Percentiles rank a stretch among this genome's conserved stretches.
Conservation (phyloP, 495 filamentous ascomycete genomes). For the Neurospora sp. region DNA sequence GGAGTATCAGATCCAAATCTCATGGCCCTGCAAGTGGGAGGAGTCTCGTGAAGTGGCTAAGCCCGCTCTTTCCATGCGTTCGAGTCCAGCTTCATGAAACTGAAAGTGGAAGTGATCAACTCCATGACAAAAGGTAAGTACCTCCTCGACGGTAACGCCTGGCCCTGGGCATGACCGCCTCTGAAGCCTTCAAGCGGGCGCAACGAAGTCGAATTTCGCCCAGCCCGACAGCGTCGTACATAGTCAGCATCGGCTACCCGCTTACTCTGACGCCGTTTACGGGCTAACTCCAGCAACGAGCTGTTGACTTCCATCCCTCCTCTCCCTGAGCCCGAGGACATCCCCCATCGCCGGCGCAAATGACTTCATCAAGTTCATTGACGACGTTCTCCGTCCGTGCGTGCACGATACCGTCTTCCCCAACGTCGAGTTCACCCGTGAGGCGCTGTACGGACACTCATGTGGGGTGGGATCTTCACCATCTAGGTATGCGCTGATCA, state of each 20-base stretch:
- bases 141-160: slow-evolving; percentile 19
- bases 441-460: slow-evolving; percentile 15
- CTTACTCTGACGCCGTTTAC: slow-evolving; percentile 14
- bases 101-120: not conserved
- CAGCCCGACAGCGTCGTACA: slow-evolving; percentile 14
- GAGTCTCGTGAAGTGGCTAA: not conserved
- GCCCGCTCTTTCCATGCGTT: slow-evolving; percentile 6
- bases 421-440: slow-evolving; percentile 8
- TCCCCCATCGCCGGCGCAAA: slow-evolving; percentile 2
- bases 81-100: not conserved
- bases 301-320: slow-evolving; percentile 11
- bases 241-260: slow-evolving; percentile 17
- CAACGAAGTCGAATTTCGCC: not conserved
- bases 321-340: not conserved
- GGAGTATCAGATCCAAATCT: slow-evolving; percentile 13
- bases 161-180: slow-evolving; percentile 10
- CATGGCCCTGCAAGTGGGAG: slow-evolving; percentile 17
- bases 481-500: slow-evolving; percentile 4
- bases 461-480: slow-evolving; percentile 13
- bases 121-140: slow-evolving; percentile 4
- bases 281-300: slow-evolving; percentile 3
- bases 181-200: slow-evolving; percentile 16
- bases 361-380: slow-evolving; percentile 10
- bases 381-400: slow-evolving; percentile 8
- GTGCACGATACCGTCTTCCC: slow-evolving; percentile 9